Evolutionary conservation across 805 yeast species (phyloP), one percentile per base, ranked within the genome.

Genomic region (Maudiozyma serrabonitensis): DNA sequence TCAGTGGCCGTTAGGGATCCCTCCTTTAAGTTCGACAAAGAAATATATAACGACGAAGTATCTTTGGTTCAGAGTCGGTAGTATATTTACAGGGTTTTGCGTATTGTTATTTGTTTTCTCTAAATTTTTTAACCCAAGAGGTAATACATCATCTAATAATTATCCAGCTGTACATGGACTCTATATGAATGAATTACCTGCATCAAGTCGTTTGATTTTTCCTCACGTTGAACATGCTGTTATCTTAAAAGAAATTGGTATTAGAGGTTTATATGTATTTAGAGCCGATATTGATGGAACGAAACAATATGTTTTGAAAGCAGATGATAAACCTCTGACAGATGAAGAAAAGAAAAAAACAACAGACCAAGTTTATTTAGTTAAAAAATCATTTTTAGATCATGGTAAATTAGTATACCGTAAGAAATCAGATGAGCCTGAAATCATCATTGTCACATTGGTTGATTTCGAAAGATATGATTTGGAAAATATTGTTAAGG

Each of bases 201-300:
- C 83, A 15, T 65, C 70, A 12, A 73, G 80, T 18, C 70, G 73
- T 38, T 74, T 78, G 58, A 81, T 85, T 13, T 84, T 76, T 59
- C 93, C 93, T n/a, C 76, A 80, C n/a, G 74, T 84, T 37, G 89
- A 84, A 54, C 82, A 84, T 58, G 82, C 86, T 4, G 78, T 81
- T 0, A 62, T 75, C 21, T 69, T 85, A 52, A 76, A 78, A 54
- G 82, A 81, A 50, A 60, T 84, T 46, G 76, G 80, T 1, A 63
- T 79, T 19, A 71, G 73, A 48, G 71, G 73, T 15, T 64, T 84
- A 32, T 81, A 80, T 51, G 72, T 71, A 32, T 72, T 71, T 43
- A 68, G 75, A 45, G 62, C 67, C n/a, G 77, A 75, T 41, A 59
- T 75, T 16, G 76, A 76, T 52, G 72, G 78, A 6, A 63, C 65